Conservation (phyloP, 2,329 filamentous ascomycete genomes). For the Diplocarpon rosae region DNA sequence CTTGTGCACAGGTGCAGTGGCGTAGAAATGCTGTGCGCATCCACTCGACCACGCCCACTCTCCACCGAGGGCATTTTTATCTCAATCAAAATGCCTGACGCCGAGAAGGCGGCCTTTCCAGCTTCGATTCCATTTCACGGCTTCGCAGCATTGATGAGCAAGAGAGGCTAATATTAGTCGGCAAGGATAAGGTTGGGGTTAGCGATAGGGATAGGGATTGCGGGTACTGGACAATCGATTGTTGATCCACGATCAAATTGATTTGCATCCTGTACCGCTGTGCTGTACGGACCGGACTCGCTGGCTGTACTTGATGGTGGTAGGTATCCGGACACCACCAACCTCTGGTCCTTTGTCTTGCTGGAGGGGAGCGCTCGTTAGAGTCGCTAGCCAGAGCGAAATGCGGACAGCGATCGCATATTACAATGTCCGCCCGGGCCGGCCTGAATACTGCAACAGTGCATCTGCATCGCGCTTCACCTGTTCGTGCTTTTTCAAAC, state of each 20-base stretch:
- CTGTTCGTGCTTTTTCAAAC: constrained; percentile 2
- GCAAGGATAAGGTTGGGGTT: constrained; percentile 2
- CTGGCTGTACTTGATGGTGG: too few relatives aligned
- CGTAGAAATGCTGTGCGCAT: neutral
- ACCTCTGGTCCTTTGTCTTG: too few relatives aligned
- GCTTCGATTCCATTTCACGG: neutral
- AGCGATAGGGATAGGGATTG: neutral
- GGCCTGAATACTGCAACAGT: neutral
- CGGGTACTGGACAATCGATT: constrained; percentile 3
- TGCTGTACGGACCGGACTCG: too few relatives aligned
- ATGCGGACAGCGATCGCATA: constrained; percentile 2
- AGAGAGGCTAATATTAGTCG: constrained; percentile 10
- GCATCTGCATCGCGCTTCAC: neutral
- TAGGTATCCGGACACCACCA: too few relatives aligned
- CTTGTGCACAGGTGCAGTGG: too few relatives aligned
- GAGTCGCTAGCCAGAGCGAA: neutral
- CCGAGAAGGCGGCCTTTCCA: neutral
- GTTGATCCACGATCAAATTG: neutral
- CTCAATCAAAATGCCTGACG: neutral
- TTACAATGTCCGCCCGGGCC: neutral
- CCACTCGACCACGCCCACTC: neutral
- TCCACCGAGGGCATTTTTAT: too few relatives aligned
- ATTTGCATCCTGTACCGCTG: constrained; percentile 4
- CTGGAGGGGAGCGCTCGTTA: too few relatives aligned
- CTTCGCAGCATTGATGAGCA: constrained; percentile 8